phyloP scores from a whole-genome alignment of 192 early-diverging fungal genomes.

The Coemansia sp. region DNA sequence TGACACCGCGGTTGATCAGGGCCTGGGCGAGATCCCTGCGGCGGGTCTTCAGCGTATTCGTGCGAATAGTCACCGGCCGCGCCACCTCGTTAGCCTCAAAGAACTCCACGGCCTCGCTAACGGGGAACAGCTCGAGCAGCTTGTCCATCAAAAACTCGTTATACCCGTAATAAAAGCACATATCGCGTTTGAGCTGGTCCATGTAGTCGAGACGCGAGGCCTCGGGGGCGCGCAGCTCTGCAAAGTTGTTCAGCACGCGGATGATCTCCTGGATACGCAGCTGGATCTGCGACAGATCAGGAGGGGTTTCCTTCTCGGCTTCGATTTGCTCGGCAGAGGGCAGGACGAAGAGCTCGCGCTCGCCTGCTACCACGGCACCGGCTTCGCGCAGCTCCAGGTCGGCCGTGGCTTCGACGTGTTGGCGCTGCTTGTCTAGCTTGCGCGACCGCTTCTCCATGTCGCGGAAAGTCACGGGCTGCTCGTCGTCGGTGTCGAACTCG shows the following conservation, averaged over 20 bases:
- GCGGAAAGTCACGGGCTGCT: slow-evolving; percentile 37
- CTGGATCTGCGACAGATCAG: slow-evolving; percentile 73
- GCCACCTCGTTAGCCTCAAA: slow-evolving; percentile 99
- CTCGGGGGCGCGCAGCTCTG: slow-evolving; percentile 69
- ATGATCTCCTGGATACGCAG: slow-evolving; percentile 90
- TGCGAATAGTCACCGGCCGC: slow-evolving; percentile 92
- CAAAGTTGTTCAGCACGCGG: slow-evolving; percentile 87
- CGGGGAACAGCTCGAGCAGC: slow-evolving; percentile 87
- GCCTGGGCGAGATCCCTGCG: slow-evolving; percentile 93
- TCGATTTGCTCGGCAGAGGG: slow-evolving; percentile 66
- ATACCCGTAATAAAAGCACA: slow-evolving; percentile 93
- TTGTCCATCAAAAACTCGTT: slow-evolving; percentile 88
- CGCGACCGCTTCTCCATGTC: slow-evolving; percentile 75
- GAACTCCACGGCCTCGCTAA: slow-evolving; percentile 92
- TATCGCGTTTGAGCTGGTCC: slow-evolving; percentile 82
- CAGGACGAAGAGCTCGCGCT: slow-evolving; percentile 51
- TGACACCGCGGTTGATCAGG: slow-evolving; percentile 93
- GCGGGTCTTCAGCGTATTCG: slow-evolving; percentile 94
- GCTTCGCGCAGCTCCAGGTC: slow-evolving; percentile 66
- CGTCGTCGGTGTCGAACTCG: slow-evolving; percentile 46
- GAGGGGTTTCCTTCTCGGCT: slow-evolving; percentile 60
- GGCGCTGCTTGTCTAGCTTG: slow-evolving; percentile 53
- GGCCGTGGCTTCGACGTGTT: slow-evolving; percentile 64
- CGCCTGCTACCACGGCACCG: slow-evolving; percentile 54
- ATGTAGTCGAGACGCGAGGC: slow-evolving; percentile 82